phyloP scores from a whole-genome alignment of 257 asterid species.

The Nicotiana tabacum region DNA sequence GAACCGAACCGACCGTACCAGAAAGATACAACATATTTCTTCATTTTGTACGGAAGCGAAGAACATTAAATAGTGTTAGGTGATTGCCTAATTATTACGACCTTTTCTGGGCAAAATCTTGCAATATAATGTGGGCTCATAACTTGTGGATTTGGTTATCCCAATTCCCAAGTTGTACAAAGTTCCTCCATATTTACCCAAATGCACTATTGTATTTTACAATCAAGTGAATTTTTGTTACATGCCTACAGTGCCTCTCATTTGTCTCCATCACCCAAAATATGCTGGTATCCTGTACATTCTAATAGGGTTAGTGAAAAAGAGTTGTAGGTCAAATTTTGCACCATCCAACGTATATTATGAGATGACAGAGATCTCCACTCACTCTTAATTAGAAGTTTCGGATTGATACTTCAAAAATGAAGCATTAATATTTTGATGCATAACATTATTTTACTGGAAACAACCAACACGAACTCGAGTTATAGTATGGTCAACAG shows the following conservation, averaged over 20 bases:
- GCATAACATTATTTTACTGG: no score
- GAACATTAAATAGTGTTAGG: slow-evolving; percentile 10
- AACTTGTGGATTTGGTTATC: slow-evolving; percentile 11
- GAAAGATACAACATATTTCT: neutral
- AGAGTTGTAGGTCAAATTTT: no score
- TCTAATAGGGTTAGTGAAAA: neutral
- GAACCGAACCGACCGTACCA: neutral
- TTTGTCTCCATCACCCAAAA: slow-evolving; percentile 1
- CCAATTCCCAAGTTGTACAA: neutral
- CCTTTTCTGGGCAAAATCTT: neutral
- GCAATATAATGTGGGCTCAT: neutral
- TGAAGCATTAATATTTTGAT: no score
- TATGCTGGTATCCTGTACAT: neutral
- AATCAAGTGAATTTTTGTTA: neutral
- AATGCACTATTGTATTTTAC: neutral
- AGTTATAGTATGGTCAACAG: no score
- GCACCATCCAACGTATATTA: no score
- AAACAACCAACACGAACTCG: no score
- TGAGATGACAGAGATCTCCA: no score
- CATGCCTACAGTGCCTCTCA: neutral
- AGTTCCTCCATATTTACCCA: neutral
- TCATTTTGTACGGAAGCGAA: neutral
- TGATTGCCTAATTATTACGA: slow-evolving; percentile 7
- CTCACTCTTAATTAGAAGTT: no score
- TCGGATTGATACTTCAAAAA: no score